Conservation (phyloP, 495 filamentous ascomycete genomes). For the Penicillium turbatum region DNA sequence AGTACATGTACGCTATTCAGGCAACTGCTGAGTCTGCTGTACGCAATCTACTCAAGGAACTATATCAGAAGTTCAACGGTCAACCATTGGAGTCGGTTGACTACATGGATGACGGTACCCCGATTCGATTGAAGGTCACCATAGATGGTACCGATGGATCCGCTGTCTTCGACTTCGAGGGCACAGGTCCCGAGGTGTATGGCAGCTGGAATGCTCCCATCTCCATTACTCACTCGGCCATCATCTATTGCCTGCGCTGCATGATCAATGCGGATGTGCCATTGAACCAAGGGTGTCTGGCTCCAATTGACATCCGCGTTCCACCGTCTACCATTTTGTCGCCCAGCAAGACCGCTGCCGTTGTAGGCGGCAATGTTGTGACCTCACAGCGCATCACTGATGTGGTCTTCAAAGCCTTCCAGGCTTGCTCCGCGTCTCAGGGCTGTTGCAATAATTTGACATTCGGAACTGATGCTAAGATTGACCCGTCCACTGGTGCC, state of each 20-base stretch:
- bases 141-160: slow-evolving; percentile 83
- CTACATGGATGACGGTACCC: slow-evolving; percentile 95
- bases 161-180: slow-evolving; percentile 83
- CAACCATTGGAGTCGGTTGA: slow-evolving; percentile 78
- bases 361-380: slow-evolving; percentile 93
- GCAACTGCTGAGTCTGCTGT: slow-evolving; percentile 86
- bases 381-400: slow-evolving; percentile 91
- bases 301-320: slow-evolving; percentile 80
- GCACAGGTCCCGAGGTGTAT: slow-evolving; percentile 88
- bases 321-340: slow-evolving; percentile 78
- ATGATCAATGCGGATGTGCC: slow-evolving; percentile 93
- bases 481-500: slow-evolving; percentile 70
- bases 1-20: slow-evolving; percentile 95
- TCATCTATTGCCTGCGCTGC: slow-evolving; percentile 93
- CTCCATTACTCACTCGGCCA: slow-evolving; percentile 90
- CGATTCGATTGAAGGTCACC: slow-evolving; percentile 77
- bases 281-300: slow-evolving; percentile 92
- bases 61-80: slow-evolving; percentile 72
- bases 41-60: slow-evolving; percentile 73
- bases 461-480: slow-evolving; percentile 40
- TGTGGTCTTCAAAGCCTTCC: slow-evolving; percentile 87
- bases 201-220: slow-evolving; percentile 93
- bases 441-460: slow-evolving; percentile 86
- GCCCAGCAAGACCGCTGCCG: slow-evolving; percentile 82
- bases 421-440: slow-evolving; percentile 85